Evolutionary conservation across 805 yeast species (phyloP), one percentile per base, ranked within the genome.

Genomic region (Candida chauliodis): DNA sequence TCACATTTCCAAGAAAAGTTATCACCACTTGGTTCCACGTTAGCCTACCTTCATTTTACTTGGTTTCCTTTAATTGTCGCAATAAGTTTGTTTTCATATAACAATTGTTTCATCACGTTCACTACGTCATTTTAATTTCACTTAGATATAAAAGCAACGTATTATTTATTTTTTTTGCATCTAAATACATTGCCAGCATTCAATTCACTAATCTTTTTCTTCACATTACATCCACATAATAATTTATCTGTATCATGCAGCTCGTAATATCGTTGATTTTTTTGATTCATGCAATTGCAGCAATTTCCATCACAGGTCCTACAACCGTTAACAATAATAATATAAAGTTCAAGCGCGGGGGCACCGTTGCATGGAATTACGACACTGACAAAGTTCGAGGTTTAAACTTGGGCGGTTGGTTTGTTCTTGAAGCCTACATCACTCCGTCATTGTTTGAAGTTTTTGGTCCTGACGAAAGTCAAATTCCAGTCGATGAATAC

Each of bases 341-440:
- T 13, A 13, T 29, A 6, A 27, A 27, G 23, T 26, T 30, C 13
- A 29, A 34, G 19, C 18, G 34, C 22, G 38, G 34, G 10, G 38
- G 40, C 8, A 29, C 19, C 16, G 48, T 45, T 3, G 41, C 43
- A 17, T 63, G 59, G 54, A 68, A 67, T 54, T 67, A 62, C 46
- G 48, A 53, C 22, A 59, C 53, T 34, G 60, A 62, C 20, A 61
- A 56, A 36, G 60, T 75, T 29, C 57, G 74, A 29, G 96, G 96
- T 50, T 88, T 88, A 35, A 83, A 84, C 53, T 62, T 88, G 22
- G 96, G 96, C 45, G 95, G 95, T 32, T 88, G 96, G 96, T 72
- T 88, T 36, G 88, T 88, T 2, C 63, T 88, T 30, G 96, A 88
- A 61, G 88, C 96, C 2, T 87, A 73, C 60, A 88, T 88, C 54